A percentile compares a stretch with the other conserved stretches of the same genome.
Evolutionary conservation across 768 basidiomycete genomes (phyloP).

Genomic region (Leccinum subgranulosum): DNA sequence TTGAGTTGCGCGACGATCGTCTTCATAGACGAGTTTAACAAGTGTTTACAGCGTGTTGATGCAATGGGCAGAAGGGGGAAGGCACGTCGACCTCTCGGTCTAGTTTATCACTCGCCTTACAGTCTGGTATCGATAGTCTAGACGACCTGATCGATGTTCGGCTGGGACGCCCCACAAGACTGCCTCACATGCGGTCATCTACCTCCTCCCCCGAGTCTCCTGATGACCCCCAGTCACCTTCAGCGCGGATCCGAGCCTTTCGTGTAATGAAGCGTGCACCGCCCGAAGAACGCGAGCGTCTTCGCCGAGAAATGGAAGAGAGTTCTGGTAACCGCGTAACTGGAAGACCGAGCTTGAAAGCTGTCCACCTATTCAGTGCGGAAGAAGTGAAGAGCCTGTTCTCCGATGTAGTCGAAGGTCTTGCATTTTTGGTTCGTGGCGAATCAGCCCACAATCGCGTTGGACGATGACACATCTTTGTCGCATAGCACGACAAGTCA

Average conservation of each 20-base stretch:
- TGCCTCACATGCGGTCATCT: conserved; percentile 41
- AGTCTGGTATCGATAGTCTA: conserved; percentile 39
- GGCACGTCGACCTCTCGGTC: conserved; percentile 30
- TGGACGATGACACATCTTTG: conserved; percentile 5
- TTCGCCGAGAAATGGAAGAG: conserved; percentile 51
- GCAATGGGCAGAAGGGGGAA: conserved; percentile 93
- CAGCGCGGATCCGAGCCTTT: conserved; percentile 74
- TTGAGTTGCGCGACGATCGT: conserved; percentile 35
- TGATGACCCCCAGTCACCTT: conserved; percentile 49
- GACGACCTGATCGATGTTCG: conserved; percentile 86
- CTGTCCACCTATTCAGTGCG: conserved; percentile 81
- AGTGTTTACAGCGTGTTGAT: conserved; percentile 62
- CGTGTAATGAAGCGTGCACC: conserved; percentile 63
- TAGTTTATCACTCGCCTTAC: not conserved
- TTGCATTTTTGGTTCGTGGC: conserved; percentile 74
- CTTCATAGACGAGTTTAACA: not conserved
- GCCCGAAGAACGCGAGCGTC: conserved; percentile 59
- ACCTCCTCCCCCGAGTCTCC: conserved; percentile 22
- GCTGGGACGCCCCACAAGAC: conserved; percentile 52
- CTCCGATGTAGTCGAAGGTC: conserved; percentile 79
- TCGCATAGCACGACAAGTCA: conserved; percentile 65
- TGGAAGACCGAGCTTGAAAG: conserved; percentile 48
- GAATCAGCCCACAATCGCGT: not conserved
- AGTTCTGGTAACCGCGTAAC: conserved; percentile 20
- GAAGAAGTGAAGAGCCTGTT: conserved; percentile 83